These are phyloP conservation scores for Myochromella boudieri DNA, from an alignment of 768 basidiomycete species.

Conservation along the genomic window DNA sequence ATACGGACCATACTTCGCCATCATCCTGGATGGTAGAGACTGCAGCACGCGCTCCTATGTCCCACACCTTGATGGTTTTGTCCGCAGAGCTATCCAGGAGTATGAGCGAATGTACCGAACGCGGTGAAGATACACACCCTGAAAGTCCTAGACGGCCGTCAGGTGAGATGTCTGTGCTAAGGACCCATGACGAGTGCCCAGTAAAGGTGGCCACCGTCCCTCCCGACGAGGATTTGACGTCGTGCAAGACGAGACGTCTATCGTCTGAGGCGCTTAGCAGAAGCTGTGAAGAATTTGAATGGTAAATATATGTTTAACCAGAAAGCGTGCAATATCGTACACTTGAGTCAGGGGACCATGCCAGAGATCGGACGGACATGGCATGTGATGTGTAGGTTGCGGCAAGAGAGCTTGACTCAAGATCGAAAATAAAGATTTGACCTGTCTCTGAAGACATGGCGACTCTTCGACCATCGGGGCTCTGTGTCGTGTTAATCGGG, in stretches of 20 bases:
- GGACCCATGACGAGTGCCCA: conserved; percentile 91
- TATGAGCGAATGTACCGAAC: background rate
- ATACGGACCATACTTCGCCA: conserved; percentile 82
- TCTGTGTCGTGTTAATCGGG: conserved; percentile 43
- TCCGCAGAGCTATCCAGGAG: conserved; percentile 69
- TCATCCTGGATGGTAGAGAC: conserved; percentile 79
- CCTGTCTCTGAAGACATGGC: conserved; percentile 85
- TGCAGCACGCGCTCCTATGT: conserved; percentile 67
- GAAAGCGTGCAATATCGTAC: conserved; percentile 47
- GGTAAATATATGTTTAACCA: background rate
- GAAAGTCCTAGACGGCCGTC: conserved; percentile 79
- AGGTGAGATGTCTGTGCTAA: conserved; percentile 79
- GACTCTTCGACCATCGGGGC: conserved; percentile 81
- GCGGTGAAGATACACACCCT: conserved; percentile 66
- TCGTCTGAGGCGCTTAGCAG: conserved; percentile 91
- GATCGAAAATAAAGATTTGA: conserved; percentile 85
- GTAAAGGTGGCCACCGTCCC: conserved; percentile 83
- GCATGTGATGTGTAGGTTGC: conserved; percentile 85
- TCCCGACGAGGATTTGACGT: conserved; percentile 76
- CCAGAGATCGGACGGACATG: conserved; percentile 82
- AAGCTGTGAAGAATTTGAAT: conserved; percentile 48
- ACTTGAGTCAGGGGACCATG: conserved; percentile 89
- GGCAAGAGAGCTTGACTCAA: conserved; percentile 62
- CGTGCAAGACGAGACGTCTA: conserved; percentile 86
- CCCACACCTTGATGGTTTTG: conserved; percentile 87